Evolutionary conservation across 805 yeast genomes (phyloP).

Genomic region (Cyberlindnera petersonii): DNA sequence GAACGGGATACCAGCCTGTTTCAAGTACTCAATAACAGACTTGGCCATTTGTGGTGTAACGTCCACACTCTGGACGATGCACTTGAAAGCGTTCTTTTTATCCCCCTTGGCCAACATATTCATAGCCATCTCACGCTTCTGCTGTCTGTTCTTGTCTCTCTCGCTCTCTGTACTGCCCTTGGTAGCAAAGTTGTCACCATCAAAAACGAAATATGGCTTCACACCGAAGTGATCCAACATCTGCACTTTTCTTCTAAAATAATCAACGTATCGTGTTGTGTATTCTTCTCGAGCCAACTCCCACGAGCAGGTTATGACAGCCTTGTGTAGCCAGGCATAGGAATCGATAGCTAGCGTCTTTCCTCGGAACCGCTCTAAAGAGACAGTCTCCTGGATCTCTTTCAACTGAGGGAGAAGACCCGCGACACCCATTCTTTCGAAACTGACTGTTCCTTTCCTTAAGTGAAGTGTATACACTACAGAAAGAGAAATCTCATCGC

Average conservation of each 20-base stretch:
- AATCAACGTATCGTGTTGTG: slow-evolving; percentile 68
- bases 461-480: not conserved
- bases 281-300: slow-evolving; percentile 71
- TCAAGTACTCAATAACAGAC: slow-evolving; percentile 70
- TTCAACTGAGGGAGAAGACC: slow-evolving; percentile 80
- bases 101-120: slow-evolving; percentile 51
- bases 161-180: slow-evolving; percentile 70
- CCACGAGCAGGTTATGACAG: slow-evolving; percentile 75
- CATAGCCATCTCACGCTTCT: slow-evolving; percentile 55
- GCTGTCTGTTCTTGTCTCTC: slow-evolving; percentile 53
- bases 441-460: not conserved
- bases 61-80: slow-evolving; percentile 74
- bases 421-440: slow-evolving; percentile 68
- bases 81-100: slow-evolving; percentile 56
- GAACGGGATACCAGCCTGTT: slow-evolving; percentile 51
- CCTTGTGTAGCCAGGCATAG: slow-evolving; percentile 93
- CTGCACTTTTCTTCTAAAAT: slow-evolving; percentile 60
- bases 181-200: slow-evolving; percentile 82
- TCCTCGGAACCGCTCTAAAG: slow-evolving; percentile 62
- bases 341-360: slow-evolving; percentile 88
- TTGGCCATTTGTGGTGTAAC: slow-evolving; percentile 92
- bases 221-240: slow-evolving; percentile 66
- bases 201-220: slow-evolving; percentile 85
- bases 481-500: not conserved
- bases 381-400: slow-evolving; percentile 59